These are phyloP conservation scores for Lepiota subincarnata DNA, from an alignment of 768 basidiomycete species.

Conservation along the genomic window DNA sequence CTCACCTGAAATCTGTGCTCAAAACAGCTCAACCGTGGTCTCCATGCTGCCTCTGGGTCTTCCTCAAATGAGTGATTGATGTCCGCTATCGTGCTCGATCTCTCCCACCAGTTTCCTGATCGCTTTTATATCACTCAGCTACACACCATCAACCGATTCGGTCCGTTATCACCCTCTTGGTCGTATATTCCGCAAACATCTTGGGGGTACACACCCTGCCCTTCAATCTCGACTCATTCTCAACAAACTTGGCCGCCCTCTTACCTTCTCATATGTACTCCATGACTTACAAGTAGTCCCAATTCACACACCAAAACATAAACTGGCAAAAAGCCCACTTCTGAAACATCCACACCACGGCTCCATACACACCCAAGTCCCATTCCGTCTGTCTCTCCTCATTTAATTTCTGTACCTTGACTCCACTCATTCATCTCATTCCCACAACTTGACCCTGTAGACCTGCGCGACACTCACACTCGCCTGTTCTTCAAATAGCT, in stretches of 20 bases:
- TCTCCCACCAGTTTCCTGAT: conserved; percentile 60
- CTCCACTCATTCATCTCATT: conserved; percentile 65
- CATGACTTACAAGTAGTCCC: conserved; percentile 39
- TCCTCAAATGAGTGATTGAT: conserved; percentile 45
- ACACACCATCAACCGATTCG: conserved; percentile 80
- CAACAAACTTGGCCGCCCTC: conserved; percentile 64
- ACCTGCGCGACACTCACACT: conserved; percentile 94
- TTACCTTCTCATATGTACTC: too few species aligned
- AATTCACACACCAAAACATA: conserved; percentile 59
- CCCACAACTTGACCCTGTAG: conserved; percentile 65
- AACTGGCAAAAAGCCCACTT: conserved; percentile 80
- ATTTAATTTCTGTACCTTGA: conserved; percentile 90
- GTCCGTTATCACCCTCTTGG: conserved; percentile 77
- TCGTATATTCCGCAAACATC: conserved; percentile 68
- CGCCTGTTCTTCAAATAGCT: conserved; percentile 71
- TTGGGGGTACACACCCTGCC: conserved; percentile 75
- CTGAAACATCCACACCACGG: conserved; percentile 78
- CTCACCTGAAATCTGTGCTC: conserved; percentile 93
- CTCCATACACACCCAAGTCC: conserved; percentile 71
- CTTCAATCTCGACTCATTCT: conserved; percentile 50
- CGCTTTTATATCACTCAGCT: conserved; percentile 60
- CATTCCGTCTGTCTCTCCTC: conserved; percentile 79
- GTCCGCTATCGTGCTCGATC: not conserved
- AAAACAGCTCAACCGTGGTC: conserved; percentile 84
- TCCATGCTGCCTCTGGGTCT: conserved; percentile 75